Conservation (phyloP, 139 green algal species). For the Micractinium sp. region DNA sequence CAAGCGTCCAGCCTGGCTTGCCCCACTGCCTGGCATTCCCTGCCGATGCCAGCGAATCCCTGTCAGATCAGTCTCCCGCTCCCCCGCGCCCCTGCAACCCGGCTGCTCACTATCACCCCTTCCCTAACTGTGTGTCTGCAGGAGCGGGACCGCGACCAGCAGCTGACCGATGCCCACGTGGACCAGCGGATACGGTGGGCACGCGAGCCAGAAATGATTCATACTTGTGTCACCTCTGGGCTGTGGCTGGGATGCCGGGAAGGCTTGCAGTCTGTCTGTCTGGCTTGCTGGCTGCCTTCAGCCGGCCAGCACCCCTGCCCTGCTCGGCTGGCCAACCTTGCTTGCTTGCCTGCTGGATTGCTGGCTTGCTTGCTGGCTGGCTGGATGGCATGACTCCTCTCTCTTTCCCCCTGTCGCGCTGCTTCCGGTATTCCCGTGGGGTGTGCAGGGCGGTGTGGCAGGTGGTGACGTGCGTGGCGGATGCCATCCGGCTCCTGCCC, state of each 20-base stretch:
- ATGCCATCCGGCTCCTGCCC: slow-evolving; percentile 46
- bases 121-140: background rate
- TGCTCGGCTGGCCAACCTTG: background rate
- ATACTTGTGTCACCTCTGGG: too few species aligned
- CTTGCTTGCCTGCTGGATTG: too few species aligned
- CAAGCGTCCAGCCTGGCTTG: too few species aligned
- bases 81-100: background rate
- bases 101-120: background rate
- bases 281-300: too few species aligned
- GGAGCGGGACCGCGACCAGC: slow-evolving; percentile 40
- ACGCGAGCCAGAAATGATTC: background rate
- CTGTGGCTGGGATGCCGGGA: too few species aligned
- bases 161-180: slow-evolving; percentile 43
- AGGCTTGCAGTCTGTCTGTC: too few species aligned
- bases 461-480: slow-evolving; percentile 49
- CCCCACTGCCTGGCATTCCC: too few species aligned
- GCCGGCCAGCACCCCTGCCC: background rate
- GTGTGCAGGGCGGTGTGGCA: slow-evolving; percentile 40
- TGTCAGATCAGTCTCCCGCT: too few species aligned
- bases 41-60: too few species aligned
- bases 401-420: background rate
- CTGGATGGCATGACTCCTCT: background rate
- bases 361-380: background rate
- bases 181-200: slow-evolving; percentile 38
- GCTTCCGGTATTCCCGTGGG: background rate